These are phyloP conservation scores for Cladosporium halotolerans DNA, from an alignment of 2,329 filamentous ascomycete genomes.

Conservation along the genomic window DNA sequence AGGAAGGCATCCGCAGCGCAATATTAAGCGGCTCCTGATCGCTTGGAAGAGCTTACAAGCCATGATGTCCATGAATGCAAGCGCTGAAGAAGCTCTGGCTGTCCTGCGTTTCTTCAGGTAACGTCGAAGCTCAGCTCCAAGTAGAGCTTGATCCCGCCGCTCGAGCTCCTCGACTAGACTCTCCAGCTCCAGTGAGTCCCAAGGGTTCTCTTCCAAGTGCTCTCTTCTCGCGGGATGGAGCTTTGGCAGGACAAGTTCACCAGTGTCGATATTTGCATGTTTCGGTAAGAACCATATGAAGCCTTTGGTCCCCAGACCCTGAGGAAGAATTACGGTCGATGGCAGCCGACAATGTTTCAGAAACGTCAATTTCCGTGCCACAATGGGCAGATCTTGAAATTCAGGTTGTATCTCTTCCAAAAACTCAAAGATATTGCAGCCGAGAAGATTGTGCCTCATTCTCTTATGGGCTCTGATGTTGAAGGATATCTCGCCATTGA, in stretches of 20 bases:
- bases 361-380: not conserved
- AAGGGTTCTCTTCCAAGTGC: not conserved
- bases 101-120: not conserved
- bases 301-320: not conserved
- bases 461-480: not conserved
- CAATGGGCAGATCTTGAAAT: not conserved
- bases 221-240: not conserved
- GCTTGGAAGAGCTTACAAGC: constrained; percentile 1
- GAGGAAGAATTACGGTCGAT: not conserved
- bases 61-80: not conserved
- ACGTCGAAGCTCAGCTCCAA: not conserved
- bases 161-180: constrained; percentile 2
- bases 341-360: constrained; percentile 2
- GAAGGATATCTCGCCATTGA: not conserved
- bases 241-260: constrained; percentile 1
- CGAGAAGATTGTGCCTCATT: too few relatives aligned
- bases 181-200: not conserved
- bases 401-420: not conserved
- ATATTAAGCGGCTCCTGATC: not conserved
- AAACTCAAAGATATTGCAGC: not conserved
- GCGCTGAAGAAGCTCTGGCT: not conserved
- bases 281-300: not conserved
- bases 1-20: not conserved
- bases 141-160: not conserved
- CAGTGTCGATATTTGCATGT: not conserved